Evolutionary conservation across 306 rosid species (phyloP).

Genomic region (Begonia fuchsioides): DNA sequence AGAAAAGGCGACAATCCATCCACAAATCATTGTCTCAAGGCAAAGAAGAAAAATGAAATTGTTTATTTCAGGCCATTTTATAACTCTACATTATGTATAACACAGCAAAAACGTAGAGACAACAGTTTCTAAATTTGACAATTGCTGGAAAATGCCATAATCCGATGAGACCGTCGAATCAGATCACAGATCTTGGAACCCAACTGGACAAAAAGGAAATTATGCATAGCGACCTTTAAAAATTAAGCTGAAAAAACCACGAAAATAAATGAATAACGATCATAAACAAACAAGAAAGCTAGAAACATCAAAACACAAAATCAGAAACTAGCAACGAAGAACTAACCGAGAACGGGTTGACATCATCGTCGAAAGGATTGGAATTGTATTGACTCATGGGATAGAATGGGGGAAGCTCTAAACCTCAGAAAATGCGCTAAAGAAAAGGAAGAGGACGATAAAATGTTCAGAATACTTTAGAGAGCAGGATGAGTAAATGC

Average conservation of each 20-base stretch:
- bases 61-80: not conserved
- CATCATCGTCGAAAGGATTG: constrained; percentile 54
- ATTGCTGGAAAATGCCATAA: not conserved
- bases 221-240: not conserved
- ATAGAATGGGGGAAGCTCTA: constrained; percentile 13
- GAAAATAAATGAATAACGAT: not conserved
- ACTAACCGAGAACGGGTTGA: constrained; percentile 59
- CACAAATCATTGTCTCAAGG: not conserved
- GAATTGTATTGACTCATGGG: constrained; percentile 50
- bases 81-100: not conserved
- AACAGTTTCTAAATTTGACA: too few relatives aligned
- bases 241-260: not conserved
- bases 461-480: not conserved
- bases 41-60: not conserved
- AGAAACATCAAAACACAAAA: not conserved
- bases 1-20: not conserved
- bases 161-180: not conserved
- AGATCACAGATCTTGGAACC: not conserved
- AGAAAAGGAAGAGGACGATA: not conserved
- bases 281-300: not conserved
- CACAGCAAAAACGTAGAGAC: too few relatives aligned
- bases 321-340: not conserved
- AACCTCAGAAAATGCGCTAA: not conserved
- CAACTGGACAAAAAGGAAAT: not conserved
- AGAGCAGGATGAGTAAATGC: constrained; percentile 5